A percentile compares a stretch with the other conserved stretches of the same genome.
Conservation (phyloP, 2,329 filamentous ascomycete species). For the Pseudocercospora macadamiae region DNA sequence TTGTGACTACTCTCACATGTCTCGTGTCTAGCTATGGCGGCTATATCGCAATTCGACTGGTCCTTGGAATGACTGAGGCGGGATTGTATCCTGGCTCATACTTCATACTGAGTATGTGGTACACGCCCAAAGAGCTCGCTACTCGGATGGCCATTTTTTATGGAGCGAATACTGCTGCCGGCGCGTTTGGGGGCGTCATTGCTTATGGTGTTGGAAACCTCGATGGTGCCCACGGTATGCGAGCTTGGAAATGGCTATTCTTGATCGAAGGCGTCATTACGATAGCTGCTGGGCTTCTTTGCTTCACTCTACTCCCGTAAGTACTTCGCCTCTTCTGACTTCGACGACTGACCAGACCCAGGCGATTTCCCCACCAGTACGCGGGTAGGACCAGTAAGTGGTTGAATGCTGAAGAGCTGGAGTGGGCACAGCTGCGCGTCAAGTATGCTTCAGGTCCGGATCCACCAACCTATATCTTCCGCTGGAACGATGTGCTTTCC, state of each 20-base stretch:
- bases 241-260: slow-evolving; percentile 1
- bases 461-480: slow-evolving; percentile 6
- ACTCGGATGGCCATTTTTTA: slow-evolving; percentile 44
- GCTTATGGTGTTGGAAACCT: slow-evolving; percentile 55
- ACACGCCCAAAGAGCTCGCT: slow-evolving; percentile 43
- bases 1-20: slow-evolving; percentile 37
- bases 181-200: slow-evolving; percentile 55
- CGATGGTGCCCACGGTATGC: slow-evolving; percentile 30
- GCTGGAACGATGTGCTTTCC: slow-evolving; percentile 7
- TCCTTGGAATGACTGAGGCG: slow-evolving; percentile 40
- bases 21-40: slow-evolving; percentile 38
- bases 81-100: slow-evolving; percentile 42
- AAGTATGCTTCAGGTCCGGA: slow-evolving; percentile 13
- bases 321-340: neutral
- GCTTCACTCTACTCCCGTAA: neutral
- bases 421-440: slow-evolving; percentile 11
- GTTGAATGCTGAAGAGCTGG: slow-evolving; percentile 13
- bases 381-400: slow-evolving; percentile 4
- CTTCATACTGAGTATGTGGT: slow-evolving; percentile 41
- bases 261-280: neutral
- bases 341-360: neutral
- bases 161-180: slow-evolving; percentile 46
- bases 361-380: slow-evolving; percentile 16
- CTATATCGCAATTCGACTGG: slow-evolving; percentile 40
- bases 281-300: neutral